Conservation (phyloP, 2,329 filamentous ascomycete species). For the Kalmusia sp. region DNA sequence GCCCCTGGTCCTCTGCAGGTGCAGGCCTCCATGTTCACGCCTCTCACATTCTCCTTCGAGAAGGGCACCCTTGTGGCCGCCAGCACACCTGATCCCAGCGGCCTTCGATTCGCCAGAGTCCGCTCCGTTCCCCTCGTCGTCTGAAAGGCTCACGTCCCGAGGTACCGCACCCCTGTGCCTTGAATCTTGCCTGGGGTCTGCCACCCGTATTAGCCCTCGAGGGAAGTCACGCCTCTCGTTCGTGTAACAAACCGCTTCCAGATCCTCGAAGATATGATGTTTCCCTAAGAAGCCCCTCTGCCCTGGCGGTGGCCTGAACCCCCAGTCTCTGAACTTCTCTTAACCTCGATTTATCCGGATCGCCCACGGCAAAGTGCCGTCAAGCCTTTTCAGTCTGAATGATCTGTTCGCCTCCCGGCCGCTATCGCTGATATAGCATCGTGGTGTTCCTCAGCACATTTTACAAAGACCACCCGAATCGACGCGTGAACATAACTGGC, state of each 20-base stretch:
- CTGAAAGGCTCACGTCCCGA: conserved; percentile 48
- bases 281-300: conserved; percentile 42
- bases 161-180: conserved; percentile 48
- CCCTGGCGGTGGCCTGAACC: conserved; percentile 44
- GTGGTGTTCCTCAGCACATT: conserved; percentile 41
- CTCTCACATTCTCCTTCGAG: conserved; percentile 44
- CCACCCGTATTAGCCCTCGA: conserved; percentile 47
- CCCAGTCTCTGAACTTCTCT: conserved; percentile 44
- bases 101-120: conserved; percentile 45
- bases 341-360: conserved; percentile 52
- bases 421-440: conserved; percentile 47
- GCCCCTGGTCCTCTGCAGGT: conserved; percentile 44
- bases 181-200: conserved; percentile 37
- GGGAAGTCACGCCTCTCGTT: conserved; percentile 47
- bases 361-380: conserved; percentile 47
- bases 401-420: conserved; percentile 45
- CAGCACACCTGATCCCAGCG: conserved; percentile 46
- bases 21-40: conserved; percentile 45
- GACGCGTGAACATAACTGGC: conserved; percentile 38
- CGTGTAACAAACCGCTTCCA: conserved; percentile 49
- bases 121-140: conserved; percentile 37
- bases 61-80: conserved; percentile 39
- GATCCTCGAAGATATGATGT: conserved; percentile 48
- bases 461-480: conserved; percentile 40
- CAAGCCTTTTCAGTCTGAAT: conserved; percentile 48